These are phyloP conservation scores for Elaeis guineensis DNA, from an alignment of 176 grass and related monocot genomes.

Conservation along the genomic window DNA sequence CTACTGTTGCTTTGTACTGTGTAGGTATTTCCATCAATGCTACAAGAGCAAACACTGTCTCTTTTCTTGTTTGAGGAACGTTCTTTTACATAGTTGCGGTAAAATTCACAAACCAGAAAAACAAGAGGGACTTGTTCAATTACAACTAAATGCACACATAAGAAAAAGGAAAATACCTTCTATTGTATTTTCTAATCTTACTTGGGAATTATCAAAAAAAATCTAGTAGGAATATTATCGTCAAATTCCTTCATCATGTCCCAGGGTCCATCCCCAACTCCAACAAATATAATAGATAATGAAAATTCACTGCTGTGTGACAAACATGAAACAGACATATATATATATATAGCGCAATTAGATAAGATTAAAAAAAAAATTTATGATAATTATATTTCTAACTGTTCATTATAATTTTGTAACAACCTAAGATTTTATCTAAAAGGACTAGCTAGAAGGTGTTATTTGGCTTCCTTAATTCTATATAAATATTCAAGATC, in stretches of 20 bases:
- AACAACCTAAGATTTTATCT: too few relatives aligned
- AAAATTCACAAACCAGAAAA: conserved; percentile 77
- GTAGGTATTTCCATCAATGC: conserved; percentile 77
- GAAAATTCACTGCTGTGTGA: conserved; percentile 42
- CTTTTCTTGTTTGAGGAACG: conserved; percentile 47
- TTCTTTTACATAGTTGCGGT: conserved; percentile 68
- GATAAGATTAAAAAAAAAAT: background rate
- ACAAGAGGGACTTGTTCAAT: background rate
- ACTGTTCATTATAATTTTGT: too few relatives aligned
- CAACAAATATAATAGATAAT: conserved; percentile 60
- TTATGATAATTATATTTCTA: too few relatives aligned
- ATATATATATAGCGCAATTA: background rate
- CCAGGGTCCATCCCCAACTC: conserved; percentile 64
- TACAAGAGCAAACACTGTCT: conserved; percentile 73
- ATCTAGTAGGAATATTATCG: conserved; percentile 61
- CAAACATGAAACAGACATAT: background rate
- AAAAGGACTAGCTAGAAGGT: too few relatives aligned
- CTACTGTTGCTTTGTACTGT: conserved; percentile 72
- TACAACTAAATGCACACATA: conserved; percentile 7
- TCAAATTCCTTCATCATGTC: conserved; percentile 67
- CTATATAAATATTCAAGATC: too few relatives aligned
- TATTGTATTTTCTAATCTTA: conserved; percentile 1
- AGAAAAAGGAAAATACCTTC: background rate
- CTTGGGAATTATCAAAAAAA: conserved; percentile 75
- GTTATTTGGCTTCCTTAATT: too few relatives aligned